phyloP scores from a whole-genome alignment of 176 grass and related monocot genomes.

The Chrysopogon serrulatus region DNA sequence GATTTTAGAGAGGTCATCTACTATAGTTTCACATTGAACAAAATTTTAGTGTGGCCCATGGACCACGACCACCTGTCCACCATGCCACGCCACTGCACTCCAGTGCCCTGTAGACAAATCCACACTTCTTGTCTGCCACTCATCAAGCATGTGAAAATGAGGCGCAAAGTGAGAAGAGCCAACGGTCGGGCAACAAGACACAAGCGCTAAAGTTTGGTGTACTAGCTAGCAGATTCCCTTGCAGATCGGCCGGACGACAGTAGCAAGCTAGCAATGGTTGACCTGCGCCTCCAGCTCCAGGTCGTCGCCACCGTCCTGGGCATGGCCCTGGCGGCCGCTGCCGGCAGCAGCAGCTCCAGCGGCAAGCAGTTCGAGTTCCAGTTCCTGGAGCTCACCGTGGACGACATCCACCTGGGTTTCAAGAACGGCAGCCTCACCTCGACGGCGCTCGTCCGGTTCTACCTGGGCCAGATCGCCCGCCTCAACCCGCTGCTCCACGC shows the following conservation, averaged over 20 bases:
- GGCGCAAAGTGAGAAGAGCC: no score
- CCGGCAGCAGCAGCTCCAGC: neutral
- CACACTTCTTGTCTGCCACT: no score
- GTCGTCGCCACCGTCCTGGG: neutral
- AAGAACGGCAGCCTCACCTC: constrained; percentile 46
- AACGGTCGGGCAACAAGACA: no score
- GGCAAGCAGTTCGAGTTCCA: constrained; percentile 11
- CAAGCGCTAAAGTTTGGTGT: no score
- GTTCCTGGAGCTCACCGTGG: constrained; percentile 58
- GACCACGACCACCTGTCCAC: no score
- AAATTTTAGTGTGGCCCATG: no score
- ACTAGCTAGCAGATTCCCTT: no score
- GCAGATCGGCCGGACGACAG: neutral
- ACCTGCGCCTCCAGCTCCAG: neutral
- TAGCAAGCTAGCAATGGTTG: neutral
- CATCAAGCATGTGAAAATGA: no score
- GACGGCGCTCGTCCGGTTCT: constrained; percentile 32
- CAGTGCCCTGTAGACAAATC: no score
- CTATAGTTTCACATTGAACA: no score
- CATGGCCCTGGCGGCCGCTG: neutral
- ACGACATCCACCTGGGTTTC: constrained; percentile 51
- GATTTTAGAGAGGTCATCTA: no score
- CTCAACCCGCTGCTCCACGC: constrained; percentile 55
- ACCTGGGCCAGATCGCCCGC: constrained; percentile 39
- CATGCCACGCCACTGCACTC: no score